A percentile compares a stretch with the other conserved stretches of the same genome.
Conservation (phyloP, 2,329 filamentous ascomycete genomes). For the Aspergillus fijiensis region DNA sequence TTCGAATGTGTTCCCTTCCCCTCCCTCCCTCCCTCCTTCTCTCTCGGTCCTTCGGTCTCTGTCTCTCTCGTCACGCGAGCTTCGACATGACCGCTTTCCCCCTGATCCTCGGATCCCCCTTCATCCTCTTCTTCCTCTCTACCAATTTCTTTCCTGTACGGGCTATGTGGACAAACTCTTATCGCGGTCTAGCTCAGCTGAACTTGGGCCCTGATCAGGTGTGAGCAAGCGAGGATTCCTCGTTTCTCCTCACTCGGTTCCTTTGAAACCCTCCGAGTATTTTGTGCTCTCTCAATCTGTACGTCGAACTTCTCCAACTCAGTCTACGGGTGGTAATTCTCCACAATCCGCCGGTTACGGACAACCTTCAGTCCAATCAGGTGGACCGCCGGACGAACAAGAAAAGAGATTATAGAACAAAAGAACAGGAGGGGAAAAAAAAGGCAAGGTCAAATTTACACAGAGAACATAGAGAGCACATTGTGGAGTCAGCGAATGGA, state of each 20-base stretch:
- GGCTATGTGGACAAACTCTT: neutral
- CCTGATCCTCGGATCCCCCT: neutral
- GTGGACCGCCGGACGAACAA: too few species aligned
- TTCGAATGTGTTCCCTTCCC: neutral
- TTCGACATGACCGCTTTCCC: constrained; percentile 3
- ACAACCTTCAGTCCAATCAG: too few species aligned
- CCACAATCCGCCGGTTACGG: too few species aligned
- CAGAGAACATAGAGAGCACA: neutral
- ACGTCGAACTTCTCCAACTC: too few species aligned
- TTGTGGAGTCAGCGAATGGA: neutral
- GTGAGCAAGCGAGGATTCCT: too few species aligned
- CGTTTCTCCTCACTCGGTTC: neutral
- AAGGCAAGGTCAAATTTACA: neutral
- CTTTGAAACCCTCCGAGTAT: too few species aligned
- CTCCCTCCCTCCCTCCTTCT: neutral
- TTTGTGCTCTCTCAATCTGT: too few species aligned
- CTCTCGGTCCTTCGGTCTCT: too few species aligned
- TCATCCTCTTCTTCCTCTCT: constrained; percentile 1
- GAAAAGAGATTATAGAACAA: too few species aligned
- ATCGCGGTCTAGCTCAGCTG: neutral
- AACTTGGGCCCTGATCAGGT: neutral
- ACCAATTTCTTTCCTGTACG: neutral
- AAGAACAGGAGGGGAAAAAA: neutral
- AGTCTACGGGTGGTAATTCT: too few species aligned
- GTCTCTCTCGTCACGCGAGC: neutral